phyloP scores from a whole-genome alignment of 2,329 filamentous ascomycete species.

The Stagonosporopsis vannaccii region DNA sequence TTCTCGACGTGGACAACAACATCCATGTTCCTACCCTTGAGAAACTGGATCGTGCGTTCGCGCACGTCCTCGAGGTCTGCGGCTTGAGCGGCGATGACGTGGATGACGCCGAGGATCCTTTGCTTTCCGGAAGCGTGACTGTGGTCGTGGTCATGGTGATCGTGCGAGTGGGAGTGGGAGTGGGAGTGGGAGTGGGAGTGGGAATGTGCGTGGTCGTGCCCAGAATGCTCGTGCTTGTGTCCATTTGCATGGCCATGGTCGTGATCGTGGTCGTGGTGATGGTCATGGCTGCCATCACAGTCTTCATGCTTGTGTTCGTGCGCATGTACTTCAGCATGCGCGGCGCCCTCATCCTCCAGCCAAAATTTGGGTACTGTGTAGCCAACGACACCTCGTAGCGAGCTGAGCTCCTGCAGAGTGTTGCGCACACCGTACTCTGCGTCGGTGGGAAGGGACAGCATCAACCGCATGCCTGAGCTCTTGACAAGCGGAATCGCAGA shows the following conservation, averaged over 20 bases:
- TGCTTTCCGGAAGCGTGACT: constrained; percentile 39
- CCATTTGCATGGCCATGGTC: constrained; percentile 42
- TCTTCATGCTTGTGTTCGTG: constrained; percentile 48
- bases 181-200: constrained; percentile 30
- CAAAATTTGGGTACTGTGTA: constrained; percentile 92
- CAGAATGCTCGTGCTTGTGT: constrained; percentile 47
- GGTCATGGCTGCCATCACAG: constrained; percentile 30
- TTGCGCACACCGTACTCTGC: constrained; percentile 89
- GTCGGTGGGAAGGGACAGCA: constrained; percentile 84
- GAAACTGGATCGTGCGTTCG: constrained; percentile 75
- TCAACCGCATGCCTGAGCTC: constrained; percentile 80
- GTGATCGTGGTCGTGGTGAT: constrained; percentile 35
- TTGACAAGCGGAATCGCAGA: constrained; percentile 88
- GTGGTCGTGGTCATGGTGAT: constrained; percentile 46
- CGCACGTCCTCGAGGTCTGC: constrained; percentile 84
- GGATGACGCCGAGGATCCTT: constrained; percentile 81
- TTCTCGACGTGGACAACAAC: constrained; percentile 87
- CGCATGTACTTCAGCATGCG: constrained; percentile 51
- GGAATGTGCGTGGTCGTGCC: constrained; percentile 35
- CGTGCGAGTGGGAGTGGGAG: constrained; percentile 39
- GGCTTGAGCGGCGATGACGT: constrained; percentile 76
- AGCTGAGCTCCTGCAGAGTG: constrained; percentile 81
- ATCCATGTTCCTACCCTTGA: constrained; percentile 76
- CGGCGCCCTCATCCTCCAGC: constrained; percentile 72
- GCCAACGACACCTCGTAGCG: constrained; percentile 81